A percentile compares a stretch with the other conserved stretches of the same genome.
These are phyloP conservation scores for Thermothielavioides terrestris DNA, from an alignment of 495 filamentous ascomycete species.

Conservation along the genomic window DNA sequence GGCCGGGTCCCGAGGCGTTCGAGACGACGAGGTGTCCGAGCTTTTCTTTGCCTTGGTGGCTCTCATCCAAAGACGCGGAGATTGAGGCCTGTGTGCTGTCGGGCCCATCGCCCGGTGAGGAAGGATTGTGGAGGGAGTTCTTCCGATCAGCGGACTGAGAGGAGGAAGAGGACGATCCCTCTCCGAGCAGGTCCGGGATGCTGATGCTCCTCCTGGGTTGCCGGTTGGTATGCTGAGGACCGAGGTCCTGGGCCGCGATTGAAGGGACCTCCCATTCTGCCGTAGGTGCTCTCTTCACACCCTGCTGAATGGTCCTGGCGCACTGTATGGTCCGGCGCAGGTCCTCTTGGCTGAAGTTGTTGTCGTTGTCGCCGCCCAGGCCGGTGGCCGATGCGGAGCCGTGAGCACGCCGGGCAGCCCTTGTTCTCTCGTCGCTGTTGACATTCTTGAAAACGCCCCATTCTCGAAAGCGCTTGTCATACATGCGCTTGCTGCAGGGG, in stretches of 20 bases:
- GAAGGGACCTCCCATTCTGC: neutral
- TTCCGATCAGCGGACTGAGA: slow-evolving; percentile 4
- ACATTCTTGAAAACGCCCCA: slow-evolving; percentile 30
- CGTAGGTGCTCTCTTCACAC: slow-evolving; percentile 1
- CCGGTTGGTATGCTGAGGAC: neutral
- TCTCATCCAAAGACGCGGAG: slow-evolving; percentile 10
- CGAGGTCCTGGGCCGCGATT: neutral
- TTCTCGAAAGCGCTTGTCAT: slow-evolving; percentile 29
- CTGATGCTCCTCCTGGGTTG: slow-evolving; percentile 11
- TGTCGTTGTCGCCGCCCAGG: neutral
- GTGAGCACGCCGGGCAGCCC: slow-evolving; percentile 6
- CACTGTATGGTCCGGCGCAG: slow-evolving; percentile 16
- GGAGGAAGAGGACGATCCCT: neutral
- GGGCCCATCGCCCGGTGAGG: slow-evolving; percentile 8
- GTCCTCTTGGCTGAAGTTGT: slow-evolving; percentile 20
- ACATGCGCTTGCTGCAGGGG: slow-evolving; percentile 28
- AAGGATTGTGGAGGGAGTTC: neutral
- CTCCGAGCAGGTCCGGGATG: slow-evolving; percentile 24
- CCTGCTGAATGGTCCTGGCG: slow-evolving; percentile 16
- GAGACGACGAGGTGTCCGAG: neutral
- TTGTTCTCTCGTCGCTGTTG: slow-evolving; percentile 21
- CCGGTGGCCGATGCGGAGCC: slow-evolving; percentile 4
- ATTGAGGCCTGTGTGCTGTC: slow-evolving; percentile 14
- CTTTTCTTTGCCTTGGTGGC: neutral
- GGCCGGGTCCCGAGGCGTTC: slow-evolving; percentile 10